Conservation (phyloP, 306 rosid genomes). For the Cicer yamashitae region DNA sequence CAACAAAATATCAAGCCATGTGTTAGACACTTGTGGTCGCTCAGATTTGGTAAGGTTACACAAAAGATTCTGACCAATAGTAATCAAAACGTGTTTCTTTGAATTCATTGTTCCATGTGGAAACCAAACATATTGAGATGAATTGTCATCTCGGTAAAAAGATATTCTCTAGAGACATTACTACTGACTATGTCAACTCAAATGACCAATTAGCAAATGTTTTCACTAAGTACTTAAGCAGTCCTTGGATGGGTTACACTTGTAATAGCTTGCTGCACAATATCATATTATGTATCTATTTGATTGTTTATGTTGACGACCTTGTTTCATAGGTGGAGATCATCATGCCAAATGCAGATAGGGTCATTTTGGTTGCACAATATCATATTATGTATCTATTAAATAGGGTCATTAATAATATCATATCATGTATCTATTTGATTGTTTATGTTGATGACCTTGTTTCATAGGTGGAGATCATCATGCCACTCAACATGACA, state of each 20-base stretch:
- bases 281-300: neutral
- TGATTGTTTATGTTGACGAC: neutral
- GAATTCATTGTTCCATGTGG: neutral
- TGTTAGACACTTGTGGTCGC: no score
- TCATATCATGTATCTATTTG: neutral
- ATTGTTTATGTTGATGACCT: neutral
- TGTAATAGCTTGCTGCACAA: neutral
- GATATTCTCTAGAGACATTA: neutral
- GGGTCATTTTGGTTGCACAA: no score
- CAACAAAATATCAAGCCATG: no score
- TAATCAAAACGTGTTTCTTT: neutral
- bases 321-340: neutral
- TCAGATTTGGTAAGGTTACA: no score
- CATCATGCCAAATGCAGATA: neutral
- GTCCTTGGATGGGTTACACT: neutral
- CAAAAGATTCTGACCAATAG: neutral
- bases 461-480: neutral
- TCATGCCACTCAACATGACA: neutral
- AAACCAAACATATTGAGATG: constrained; percentile 1
- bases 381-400: no score
- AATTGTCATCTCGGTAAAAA: neutral
- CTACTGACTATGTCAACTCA: neutral
- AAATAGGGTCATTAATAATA: no score
- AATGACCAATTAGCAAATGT: constrained; percentile 1
- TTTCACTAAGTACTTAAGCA: neutral